Base-by-base conservation (phyloP, 1,284 basidiomycete species). In the Taiwanofungus camphoratus region DNA sequence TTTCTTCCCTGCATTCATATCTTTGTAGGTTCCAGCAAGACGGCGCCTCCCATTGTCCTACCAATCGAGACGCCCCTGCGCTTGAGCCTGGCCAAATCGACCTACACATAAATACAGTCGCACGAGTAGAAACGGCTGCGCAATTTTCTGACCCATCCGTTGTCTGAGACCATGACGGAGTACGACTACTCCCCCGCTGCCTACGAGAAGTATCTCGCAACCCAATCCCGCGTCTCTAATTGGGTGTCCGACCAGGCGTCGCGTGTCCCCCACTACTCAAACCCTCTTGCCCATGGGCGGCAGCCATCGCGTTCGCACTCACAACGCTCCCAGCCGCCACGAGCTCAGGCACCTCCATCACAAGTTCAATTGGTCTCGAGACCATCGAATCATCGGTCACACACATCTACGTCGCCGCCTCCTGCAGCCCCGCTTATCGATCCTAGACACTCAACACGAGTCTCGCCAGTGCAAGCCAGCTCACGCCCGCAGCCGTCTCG, bases 111-210 rank as follows among this genome's bases (percentile, higher is more conserved):
- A n/a, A n/a, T n/a, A n/a, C n/a, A n/a, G n/a, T n/a, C n/a, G n/a
- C n/a, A n/a, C n/a, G n/a, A n/a, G n/a, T n/a, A n/a, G n/a, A n/a
- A n/a, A n/a, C n/a, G n/a, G n/a, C n/a, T n/a, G n/a, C n/a, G n/a
- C n/a, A n/a, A n/a, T 27, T 27, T 27, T 27, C 13, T 27, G 26
- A 8, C 8, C 26, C 26, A 27, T 27, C 13, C 34, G 4, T 12
- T 6, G 4, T 15, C 34, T 19, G 18, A 12, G 7, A 7, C 45
- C 55, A 76, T 76, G 74, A 75, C 73, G 11, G 73, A 75, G 55
- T 75, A 76, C 67, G 74, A 76, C 63, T 76, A 69, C 59, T 76
- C 74, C 30, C 73, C 73, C 34, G 73, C 65, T 39, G 73, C 71
- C 20, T 64, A 66, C 54, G 70, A 74, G 46, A 64, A 64, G 11